Percentiles rank a stretch among this genome's conserved stretches.
Conservation (phyloP, 2,329 filamentous ascomycete species). For the Xylogone sp. region DNA sequence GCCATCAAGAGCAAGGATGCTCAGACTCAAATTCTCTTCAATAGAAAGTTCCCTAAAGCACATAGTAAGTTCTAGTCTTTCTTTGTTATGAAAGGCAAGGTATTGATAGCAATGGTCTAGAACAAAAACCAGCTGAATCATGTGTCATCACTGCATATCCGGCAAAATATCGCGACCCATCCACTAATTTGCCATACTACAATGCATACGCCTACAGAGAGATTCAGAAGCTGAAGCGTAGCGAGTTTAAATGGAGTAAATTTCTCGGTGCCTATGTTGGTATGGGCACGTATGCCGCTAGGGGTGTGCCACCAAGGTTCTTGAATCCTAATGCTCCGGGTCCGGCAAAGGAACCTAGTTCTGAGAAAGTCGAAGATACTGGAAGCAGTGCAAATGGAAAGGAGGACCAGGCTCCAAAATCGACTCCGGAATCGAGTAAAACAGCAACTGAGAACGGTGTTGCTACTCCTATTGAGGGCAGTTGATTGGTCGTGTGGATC, state of each 20-base stretch:
- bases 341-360: not conserved
- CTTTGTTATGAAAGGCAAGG: not conserved
- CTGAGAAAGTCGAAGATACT: not conserved
- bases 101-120: not conserved
- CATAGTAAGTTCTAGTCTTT: constrained; percentile 36
- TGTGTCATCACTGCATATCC: constrained; percentile 82
- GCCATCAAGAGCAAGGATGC: constrained; percentile 47
- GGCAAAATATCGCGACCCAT: constrained; percentile 80
- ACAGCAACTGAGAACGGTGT: not conserved
- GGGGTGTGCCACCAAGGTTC: constrained; percentile 79
- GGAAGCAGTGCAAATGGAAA: not conserved
- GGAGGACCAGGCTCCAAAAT: not conserved
- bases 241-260: constrained; percentile 78
- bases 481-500: too few relatives aligned
- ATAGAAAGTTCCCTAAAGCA: constrained; percentile 40
- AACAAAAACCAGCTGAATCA: constrained; percentile 33
- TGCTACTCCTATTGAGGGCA: not conserved
- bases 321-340: constrained; percentile 14
- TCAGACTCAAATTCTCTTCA: constrained; percentile 53
- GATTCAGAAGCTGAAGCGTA: constrained; percentile 68
- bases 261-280: constrained; percentile 83
- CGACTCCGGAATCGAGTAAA: not conserved
- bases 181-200: constrained; percentile 77
- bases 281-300: constrained; percentile 56
- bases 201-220: constrained; percentile 78